A percentile compares a stretch with the other conserved stretches of the same genome.
Conservation (phyloP, 495 filamentous ascomycete genomes). For the Sordaria brevicollis region DNA sequence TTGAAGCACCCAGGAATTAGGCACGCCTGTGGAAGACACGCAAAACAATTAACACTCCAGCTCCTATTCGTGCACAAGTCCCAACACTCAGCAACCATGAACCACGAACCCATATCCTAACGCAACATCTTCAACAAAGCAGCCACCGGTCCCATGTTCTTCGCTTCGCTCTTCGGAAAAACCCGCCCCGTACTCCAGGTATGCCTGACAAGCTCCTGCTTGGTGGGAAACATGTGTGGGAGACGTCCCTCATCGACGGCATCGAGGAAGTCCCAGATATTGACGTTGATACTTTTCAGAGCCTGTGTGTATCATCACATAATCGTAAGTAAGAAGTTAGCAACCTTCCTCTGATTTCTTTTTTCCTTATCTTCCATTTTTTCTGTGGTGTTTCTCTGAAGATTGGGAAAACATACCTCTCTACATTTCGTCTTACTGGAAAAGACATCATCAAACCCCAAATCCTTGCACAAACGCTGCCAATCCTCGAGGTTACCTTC, state of each 20-base stretch:
- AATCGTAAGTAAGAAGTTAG: not conserved
- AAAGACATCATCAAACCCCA: conserved; percentile 18
- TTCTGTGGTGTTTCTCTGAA: not conserved
- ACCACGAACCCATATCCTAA: not conserved
- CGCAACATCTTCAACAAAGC: conserved; percentile 4
- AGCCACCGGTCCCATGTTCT: conserved; percentile 21
- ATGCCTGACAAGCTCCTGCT: conserved; percentile 12
- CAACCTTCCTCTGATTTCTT: not conserved
- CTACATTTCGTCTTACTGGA: conserved; percentile 26
- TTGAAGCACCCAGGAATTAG: too few relatives aligned
- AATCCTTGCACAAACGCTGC: conserved; percentile 25
- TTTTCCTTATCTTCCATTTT: not conserved
- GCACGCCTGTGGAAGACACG: too few relatives aligned
- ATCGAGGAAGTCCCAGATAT: conserved; percentile 29
- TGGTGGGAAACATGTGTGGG: conserved; percentile 9
- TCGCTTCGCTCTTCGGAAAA: conserved; percentile 11
- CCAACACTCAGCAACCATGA: not conserved
- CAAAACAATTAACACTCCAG: not conserved
- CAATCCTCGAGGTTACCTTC: conserved; percentile 20
- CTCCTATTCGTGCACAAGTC: not conserved
- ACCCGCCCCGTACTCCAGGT: conserved; percentile 7
- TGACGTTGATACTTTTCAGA: conserved; percentile 21
- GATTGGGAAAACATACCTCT: conserved; percentile 12
- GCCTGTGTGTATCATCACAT: too few relatives aligned
- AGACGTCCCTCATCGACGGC: conserved; percentile 5